Percentiles rank a stretch among this genome's conserved stretches.
Conservation (phyloP, 495 filamentous ascomycete genomes). For the Neurospora sp. region DNA sequence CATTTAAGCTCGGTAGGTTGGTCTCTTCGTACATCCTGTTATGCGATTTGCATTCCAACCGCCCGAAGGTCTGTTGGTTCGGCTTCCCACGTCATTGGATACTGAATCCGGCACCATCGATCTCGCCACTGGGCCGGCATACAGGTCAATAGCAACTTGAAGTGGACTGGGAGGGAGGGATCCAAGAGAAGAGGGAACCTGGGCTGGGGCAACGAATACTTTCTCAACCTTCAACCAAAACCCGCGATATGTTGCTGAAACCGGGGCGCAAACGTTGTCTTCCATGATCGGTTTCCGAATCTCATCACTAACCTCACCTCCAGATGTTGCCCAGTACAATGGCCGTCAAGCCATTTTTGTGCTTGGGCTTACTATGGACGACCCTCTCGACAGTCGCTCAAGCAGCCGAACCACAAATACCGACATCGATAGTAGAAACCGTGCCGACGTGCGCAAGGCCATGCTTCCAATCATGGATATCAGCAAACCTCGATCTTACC, state of each 20-base stretch:
- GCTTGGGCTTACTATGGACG: slow-evolving; percentile 27
- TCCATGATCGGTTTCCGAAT: background rate
- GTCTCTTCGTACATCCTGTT: slow-evolving; percentile 7
- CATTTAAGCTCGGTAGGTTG: slow-evolving; percentile 23
- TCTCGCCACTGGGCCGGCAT: background rate
- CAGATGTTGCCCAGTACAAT: slow-evolving; percentile 37
- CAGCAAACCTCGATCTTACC: slow-evolving; percentile 42
- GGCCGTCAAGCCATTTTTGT: slow-evolving; percentile 28
- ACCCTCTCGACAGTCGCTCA: slow-evolving; percentile 15
- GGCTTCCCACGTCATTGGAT: slow-evolving; percentile 10
- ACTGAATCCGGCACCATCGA: slow-evolving; percentile 8
- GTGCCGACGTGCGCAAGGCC: slow-evolving; percentile 55
- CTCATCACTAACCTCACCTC: background rate
- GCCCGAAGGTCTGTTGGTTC: slow-evolving; percentile 8
- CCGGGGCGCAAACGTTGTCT: background rate
- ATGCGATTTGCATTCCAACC: slow-evolving; percentile 1
- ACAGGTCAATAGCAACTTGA: background rate
- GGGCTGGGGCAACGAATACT: background rate
- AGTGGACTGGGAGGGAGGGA: background rate
- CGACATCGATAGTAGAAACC: slow-evolving; percentile 32
- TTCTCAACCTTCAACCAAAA: background rate
- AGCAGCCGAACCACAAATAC: slow-evolving; percentile 13
- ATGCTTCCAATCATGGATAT: slow-evolving; percentile 55
- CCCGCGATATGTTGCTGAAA: background rate
- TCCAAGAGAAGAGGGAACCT: background rate